Base-by-base conservation (phyloP, 306 rosid species). In the Rubus parviflorus region DNA sequence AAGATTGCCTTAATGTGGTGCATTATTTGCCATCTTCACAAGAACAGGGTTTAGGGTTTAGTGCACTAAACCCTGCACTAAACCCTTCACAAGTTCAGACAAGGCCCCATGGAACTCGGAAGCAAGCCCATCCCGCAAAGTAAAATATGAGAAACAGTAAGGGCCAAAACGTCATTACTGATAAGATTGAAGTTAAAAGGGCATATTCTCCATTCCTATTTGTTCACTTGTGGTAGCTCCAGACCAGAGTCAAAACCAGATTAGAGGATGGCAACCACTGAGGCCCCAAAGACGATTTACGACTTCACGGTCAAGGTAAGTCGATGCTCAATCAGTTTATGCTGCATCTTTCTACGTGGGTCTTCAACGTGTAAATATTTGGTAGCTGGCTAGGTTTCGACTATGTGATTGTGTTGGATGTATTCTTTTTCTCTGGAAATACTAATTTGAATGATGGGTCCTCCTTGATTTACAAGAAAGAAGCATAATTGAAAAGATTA, bases 221-320 rank as follows among this genome's bases (percentile, higher is more conserved):
- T 30, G 67, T 30, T 41, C 9, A 30, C 25, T 66, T 22, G 37
- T 2, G 73, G 4, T 30, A 45, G 47, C 52, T 52, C 43, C 35
- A 41, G 56, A 74, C 43, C 35, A 41, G 56, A 74, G 43, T 16
- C 17, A 11, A 58, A 48, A 63, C 45, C 65, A n/a, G 73, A 77
- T 7, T 20, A 9, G 4, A 53, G 65, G 4, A 77, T 68, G 69
- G 46, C 81, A 23, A 69, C 75, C 58, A 25, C 69, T 46, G 57
- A 68, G 62, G 12, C 30, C 41, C 15, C 69, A 19, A 41, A 57
- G 52, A 43, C 75, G 23, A 69, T 69, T 42, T 58, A 45, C 54
- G 68, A 68, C 68, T 68, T 77, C 75, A 57, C 70, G 45, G 70
- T 77, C 47, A 77, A 77, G 81, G 67, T 58, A 53, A 38, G 5